phyloP scores from a whole-genome alignment of 2,329 filamentous ascomycete genomes.

The Trichoderma brevicompactum region DNA sequence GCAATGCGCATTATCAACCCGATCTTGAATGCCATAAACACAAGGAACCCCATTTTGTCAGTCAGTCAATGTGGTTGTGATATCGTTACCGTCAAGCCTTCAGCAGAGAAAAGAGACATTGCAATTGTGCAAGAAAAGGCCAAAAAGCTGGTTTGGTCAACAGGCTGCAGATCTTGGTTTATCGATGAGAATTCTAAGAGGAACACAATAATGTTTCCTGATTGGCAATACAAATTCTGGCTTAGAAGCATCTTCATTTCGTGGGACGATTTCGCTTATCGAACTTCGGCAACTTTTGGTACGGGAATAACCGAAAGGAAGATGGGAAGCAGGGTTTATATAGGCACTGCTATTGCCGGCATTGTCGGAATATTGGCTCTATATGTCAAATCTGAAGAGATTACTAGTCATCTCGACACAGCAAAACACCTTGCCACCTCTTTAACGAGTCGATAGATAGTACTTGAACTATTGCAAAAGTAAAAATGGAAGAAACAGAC shows the following conservation, averaged over 20 bases:
- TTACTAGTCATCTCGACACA: background rate
- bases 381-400: background rate
- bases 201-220: constrained; percentile 58
- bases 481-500: too few species aligned
- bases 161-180: constrained; percentile 57
- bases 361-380: background rate
- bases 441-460: background rate
- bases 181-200: constrained; percentile 51
- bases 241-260: constrained; percentile 51
- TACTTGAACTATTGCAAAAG: too few species aligned
- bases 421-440: background rate
- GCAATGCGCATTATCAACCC: constrained; percentile 43
- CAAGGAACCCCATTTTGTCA: constrained; percentile 19
- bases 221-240: constrained; percentile 57
- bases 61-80: constrained; percentile 31
- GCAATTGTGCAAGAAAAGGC: constrained; percentile 47
- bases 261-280: constrained; percentile 42
- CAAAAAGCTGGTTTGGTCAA: constrained; percentile 52
- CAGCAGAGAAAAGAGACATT: constrained; percentile 35
- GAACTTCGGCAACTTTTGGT: background rate
- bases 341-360: background rate
- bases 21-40: constrained; percentile 39
- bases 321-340: background rate
- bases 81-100: constrained; percentile 40
- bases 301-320: background rate